Evolutionary conservation across 108 stramenopile species (phyloP).

Genomic region (Fragilaria crotonensis): DNA sequence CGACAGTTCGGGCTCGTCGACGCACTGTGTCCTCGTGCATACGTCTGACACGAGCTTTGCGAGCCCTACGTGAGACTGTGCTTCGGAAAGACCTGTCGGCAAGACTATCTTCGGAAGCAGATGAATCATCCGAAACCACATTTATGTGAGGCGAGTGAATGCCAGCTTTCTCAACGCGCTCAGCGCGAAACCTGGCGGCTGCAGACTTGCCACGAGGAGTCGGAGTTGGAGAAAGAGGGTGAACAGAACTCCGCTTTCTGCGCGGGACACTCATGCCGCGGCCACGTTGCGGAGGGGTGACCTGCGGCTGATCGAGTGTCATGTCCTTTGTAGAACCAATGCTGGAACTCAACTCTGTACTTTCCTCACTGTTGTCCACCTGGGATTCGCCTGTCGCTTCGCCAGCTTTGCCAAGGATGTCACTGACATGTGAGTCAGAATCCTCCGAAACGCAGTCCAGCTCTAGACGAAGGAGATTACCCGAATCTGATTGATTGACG

Average conservation of each 20-base stretch:
- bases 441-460: neutral
- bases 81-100: neutral
- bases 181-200: neutral
- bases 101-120: neutral
- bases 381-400: neutral
- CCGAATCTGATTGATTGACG: too few species aligned
- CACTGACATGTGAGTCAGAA: neutral
- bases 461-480: neutral
- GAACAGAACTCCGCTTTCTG: neutral
- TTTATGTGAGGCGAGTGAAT: neutral
- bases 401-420: too few species aligned
- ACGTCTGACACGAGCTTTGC: neutral
- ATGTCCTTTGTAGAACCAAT: too few species aligned
- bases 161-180: neutral
- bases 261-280: conserved; percentile 1
- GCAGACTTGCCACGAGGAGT: neutral
- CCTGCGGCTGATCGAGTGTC: too few species aligned
- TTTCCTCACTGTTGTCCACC: neutral
- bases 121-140: conserved; percentile 9
- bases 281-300: too few species aligned
- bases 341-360: too few species aligned
- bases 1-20: conserved; percentile 1
- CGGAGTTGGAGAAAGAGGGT: neutral
- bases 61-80: conserved; percentile 1
- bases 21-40: conserved; percentile 1